Evolutionary conservation across 495 filamentous ascomycete species (phyloP).

Genomic region (Mytilinidion resinicola): DNA sequence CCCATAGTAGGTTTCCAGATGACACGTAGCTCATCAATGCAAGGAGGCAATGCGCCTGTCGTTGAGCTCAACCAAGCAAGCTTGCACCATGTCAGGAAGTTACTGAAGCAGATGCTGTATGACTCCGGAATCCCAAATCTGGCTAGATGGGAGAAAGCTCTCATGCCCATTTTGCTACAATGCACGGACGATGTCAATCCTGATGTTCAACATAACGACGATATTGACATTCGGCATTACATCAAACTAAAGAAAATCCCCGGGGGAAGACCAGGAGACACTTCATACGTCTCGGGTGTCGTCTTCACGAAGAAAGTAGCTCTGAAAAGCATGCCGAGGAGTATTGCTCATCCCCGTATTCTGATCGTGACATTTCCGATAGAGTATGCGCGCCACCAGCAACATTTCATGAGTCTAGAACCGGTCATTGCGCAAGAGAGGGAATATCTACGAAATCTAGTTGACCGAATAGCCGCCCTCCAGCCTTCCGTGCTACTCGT

Average conservation of each 20-base stretch:
- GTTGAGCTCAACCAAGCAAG: constrained; percentile 82
- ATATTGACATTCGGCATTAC: constrained; percentile 98
- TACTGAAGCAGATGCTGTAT: constrained; percentile 74
- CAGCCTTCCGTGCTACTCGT: constrained; percentile 80
- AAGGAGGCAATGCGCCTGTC: constrained; percentile 63
- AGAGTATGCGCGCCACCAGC: constrained; percentile 90
- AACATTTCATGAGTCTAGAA: constrained; percentile 97
- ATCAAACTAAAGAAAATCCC: constrained; percentile 96
- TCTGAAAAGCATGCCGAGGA: constrained; percentile 89
- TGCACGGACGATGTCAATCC: constrained; percentile 94
- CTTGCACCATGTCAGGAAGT: constrained; percentile 75
- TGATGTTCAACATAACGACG: constrained; percentile 78
- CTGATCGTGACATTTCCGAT: constrained; percentile 92
- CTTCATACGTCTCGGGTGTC: constrained; percentile 87
- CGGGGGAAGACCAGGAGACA: constrained; percentile 83
- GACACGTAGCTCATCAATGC: constrained; percentile 79
- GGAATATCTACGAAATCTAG: constrained; percentile 87
- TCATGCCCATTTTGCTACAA: constrained; percentile 84
- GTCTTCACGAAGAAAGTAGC: constrained; percentile 97
- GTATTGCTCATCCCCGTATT: constrained; percentile 75
- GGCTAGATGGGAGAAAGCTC: constrained; percentile 78
- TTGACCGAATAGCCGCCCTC: constrained; percentile 83
- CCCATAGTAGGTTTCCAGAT: constrained; percentile 39
- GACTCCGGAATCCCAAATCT: constrained; percentile 68
- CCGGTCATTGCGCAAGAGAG: constrained; percentile 95